phyloP scores from a whole-genome alignment of 345 rosid genomes.

The Nephelium lappaceum region DNA sequence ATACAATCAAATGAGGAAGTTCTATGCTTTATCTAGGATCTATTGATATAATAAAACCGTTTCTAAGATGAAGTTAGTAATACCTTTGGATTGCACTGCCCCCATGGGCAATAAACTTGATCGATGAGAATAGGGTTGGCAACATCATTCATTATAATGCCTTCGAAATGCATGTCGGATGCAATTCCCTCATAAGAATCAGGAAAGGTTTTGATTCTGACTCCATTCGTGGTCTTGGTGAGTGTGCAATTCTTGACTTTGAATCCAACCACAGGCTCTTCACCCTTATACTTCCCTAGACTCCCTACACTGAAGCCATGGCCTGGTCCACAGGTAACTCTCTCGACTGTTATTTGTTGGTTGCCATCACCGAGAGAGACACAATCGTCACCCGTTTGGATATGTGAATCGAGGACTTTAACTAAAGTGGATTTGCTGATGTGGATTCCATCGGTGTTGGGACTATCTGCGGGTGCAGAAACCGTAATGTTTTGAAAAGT shows the following conservation, averaged over 20 bases:
- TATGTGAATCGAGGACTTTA: slow-evolving; percentile 22
- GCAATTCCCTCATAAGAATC: slow-evolving; percentile 34
- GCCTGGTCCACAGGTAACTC: neutral
- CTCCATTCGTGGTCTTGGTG: slow-evolving; percentile 46
- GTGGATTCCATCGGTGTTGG: slow-evolving; percentile 66
- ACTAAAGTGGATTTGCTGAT: slow-evolving; percentile 42
- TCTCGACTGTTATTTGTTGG: slow-evolving; percentile 18
- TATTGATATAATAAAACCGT: too few species aligned
- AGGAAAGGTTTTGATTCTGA: slow-evolving; percentile 66
- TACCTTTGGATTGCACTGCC: slow-evolving; percentile 31
- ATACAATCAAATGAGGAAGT: too few species aligned
- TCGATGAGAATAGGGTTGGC: slow-evolving; percentile 41
- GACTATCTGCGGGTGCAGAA: slow-evolving; percentile 47
- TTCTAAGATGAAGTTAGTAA: too few species aligned
- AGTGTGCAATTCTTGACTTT: slow-evolving; percentile 42
- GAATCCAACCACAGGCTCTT: slow-evolving; percentile 51
- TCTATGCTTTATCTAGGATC: too few species aligned
- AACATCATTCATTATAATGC: slow-evolving; percentile 52
- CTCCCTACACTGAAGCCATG: slow-evolving; percentile 45
- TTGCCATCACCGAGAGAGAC: slow-evolving; percentile 56
- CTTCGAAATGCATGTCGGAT: slow-evolving; percentile 46
- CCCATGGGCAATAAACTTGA: slow-evolving; percentile 44
- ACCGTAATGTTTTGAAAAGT: slow-evolving; percentile 31
- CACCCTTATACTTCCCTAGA: slow-evolving; percentile 50
- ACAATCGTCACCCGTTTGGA: slow-evolving; percentile 60